A percentile compares a stretch with the other conserved stretches of the same genome.
Conservation (phyloP, 2,329 filamentous ascomycete species). For the Diaporthe vexans region DNA sequence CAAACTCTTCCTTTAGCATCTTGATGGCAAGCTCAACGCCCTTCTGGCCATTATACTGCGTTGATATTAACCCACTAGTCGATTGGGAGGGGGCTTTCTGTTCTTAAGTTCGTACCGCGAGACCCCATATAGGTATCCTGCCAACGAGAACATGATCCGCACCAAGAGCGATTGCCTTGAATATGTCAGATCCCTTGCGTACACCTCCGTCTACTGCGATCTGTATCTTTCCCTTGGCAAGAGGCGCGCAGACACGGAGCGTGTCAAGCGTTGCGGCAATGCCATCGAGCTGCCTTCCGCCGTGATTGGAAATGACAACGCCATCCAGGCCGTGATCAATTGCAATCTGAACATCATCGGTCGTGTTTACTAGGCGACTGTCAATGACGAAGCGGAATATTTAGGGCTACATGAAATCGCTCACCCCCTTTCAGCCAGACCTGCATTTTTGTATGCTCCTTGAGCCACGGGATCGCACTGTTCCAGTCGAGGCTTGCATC, state of each 20-base stretch:
- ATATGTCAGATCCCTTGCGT: slow-evolving; percentile 66
- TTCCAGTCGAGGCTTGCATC: slow-evolving; percentile 63
- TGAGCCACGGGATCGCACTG: slow-evolving; percentile 62
- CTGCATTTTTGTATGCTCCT: slow-evolving; percentile 60
- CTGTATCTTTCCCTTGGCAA: slow-evolving; percentile 63
- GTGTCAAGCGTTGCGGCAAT: slow-evolving; percentile 62
- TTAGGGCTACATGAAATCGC: neutral
- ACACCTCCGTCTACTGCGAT: slow-evolving; percentile 68
- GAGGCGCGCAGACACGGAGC: slow-evolving; percentile 56
- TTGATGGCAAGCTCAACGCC: slow-evolving; percentile 19
- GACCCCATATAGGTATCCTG: slow-evolving; percentile 62
- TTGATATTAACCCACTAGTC: neutral
- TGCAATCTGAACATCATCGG: slow-evolving; percentile 58
- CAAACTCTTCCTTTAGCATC: slow-evolving; percentile 27
- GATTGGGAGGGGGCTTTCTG: neutral
- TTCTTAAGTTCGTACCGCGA: slow-evolving; percentile 47
- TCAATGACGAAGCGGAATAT: neutral
- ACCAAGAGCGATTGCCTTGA: slow-evolving; percentile 68
- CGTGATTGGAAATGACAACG: slow-evolving; percentile 72
- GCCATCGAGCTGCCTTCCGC: slow-evolving; percentile 60
- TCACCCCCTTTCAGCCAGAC: slow-evolving; percentile 61
- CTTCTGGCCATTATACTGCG: slow-evolving; percentile 23
- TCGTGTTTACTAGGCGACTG: slow-evolving; percentile 48
- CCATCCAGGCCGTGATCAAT: slow-evolving; percentile 45
- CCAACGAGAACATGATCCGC: slow-evolving; percentile 65